Base-by-base conservation (phyloP, 257 asterid species). In the Primulina eburnea region DNA sequence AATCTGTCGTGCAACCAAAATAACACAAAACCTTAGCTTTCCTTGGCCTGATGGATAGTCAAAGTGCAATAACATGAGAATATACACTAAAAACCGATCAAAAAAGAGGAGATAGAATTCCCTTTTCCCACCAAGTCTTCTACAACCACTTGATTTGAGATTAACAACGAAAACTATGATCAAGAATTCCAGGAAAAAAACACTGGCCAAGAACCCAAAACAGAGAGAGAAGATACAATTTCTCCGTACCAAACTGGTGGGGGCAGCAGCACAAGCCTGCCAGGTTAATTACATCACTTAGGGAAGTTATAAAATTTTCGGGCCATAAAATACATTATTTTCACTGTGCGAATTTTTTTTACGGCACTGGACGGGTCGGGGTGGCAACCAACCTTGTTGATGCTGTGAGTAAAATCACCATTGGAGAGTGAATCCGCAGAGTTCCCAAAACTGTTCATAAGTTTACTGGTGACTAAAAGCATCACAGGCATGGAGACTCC, bases 401-500 rank as follows among this genome's bases (percentile, higher is more conserved):
- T 75, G 58, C 12, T 68, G 65, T 76, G 80, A 11, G 66, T 72
- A 79, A 89, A 87, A 63, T 26, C 33, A 6, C 59, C 71, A 50
- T 50, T 50, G n/a, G 80, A 10, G 7, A 56, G 0, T 0, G 88
- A 75, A 61, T 20, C 9, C 58, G 74, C 80, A 33, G 80, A 21
- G 38, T 55, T 28, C 1, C 96, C 98, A 43, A 92, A 77, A 35
- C 72, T 85, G 80, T 92, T 90, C 88, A 88, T 78, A 65, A 92
- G 81, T 67, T 82, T 84, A 80, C 93, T 79, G 4, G 89, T 87
- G 5, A 88, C 79, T 1, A 87, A 60, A 8, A 90, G 83, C 89
- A 76, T 88, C 21, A 63, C 78, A 2, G 97, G 97, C 88, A 87
- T 79, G 64, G 91, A 79, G 35, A 84, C 11, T 29, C 98, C 98